A percentile compares a stretch with the other conserved stretches of the same genome.
phyloP scores from a whole-genome alignment of 768 basidiomycete genomes.

The Amyloporia xantha region DNA sequence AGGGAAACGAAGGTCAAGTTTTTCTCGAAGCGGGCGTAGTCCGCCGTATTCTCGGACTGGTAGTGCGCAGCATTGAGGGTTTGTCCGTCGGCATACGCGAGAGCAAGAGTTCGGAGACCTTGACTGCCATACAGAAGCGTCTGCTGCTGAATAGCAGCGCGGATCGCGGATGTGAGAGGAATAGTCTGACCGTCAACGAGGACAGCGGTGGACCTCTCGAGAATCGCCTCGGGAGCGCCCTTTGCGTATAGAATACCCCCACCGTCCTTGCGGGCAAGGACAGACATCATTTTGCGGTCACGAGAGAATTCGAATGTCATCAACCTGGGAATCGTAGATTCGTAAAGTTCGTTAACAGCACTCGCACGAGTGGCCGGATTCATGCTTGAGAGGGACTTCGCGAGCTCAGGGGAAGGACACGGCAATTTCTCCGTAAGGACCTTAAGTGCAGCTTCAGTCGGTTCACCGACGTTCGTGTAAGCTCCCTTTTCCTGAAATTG shows the following conservation, averaged over 20 bases:
- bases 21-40: slow-evolving; percentile 88
- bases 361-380: slow-evolving; percentile 60
- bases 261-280: slow-evolving; percentile 68
- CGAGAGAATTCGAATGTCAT: slow-evolving; percentile 97
- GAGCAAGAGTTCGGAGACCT: slow-evolving; percentile 86
- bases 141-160: slow-evolving; percentile 51
- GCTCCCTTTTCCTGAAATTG: slow-evolving; percentile 67
- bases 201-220: slow-evolving; percentile 80
- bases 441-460: slow-evolving; percentile 94
- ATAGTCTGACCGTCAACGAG: slow-evolving; percentile 57
- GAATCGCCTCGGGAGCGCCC: slow-evolving; percentile 92
- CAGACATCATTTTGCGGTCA: slow-evolving; percentile 99
- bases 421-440: slow-evolving; percentile 94
- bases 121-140: slow-evolving; percentile 69
- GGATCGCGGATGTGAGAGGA: slow-evolving; percentile 59
- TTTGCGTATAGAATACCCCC: slow-evolving; percentile 85
- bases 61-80: slow-evolving; percentile 80
- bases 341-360: slow-evolving; percentile 81
- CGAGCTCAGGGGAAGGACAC: slow-evolving; percentile 52
- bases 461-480: slow-evolving; percentile 88
- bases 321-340: slow-evolving; percentile 66
- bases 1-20: slow-evolving; percentile 91
- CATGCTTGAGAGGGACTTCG: slow-evolving; percentile 51
- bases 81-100: slow-evolving; percentile 77
- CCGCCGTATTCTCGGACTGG: slow-evolving; percentile 65